Percentiles rank a stretch among this genome's conserved stretches.
Conservation (phyloP, 768 basidiomycete species). For the Macrocybe gigantea region DNA sequence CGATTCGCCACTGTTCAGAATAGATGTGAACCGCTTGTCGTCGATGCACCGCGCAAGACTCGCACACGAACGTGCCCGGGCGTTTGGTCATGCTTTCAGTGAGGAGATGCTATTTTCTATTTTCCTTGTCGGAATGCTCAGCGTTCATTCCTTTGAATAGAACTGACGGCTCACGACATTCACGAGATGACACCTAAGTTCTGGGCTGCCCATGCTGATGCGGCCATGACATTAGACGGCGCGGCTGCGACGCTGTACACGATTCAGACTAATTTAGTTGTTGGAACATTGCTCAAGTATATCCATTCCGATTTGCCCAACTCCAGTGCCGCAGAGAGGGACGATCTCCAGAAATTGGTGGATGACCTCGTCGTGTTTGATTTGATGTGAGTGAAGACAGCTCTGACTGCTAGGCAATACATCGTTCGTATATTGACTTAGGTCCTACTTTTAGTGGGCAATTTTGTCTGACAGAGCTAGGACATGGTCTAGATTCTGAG, state of each 20-base stretch:
- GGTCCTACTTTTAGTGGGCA: conserved; percentile 25
- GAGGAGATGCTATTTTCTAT: neutral
- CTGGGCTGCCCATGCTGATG: conserved; percentile 31
- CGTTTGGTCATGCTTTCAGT: neutral
- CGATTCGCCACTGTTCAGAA: too few species aligned
- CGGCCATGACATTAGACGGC: conserved; percentile 21
- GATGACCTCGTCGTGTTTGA: conserved; percentile 22
- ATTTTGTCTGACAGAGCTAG: conserved; percentile 39
- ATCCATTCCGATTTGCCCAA: too few species aligned
- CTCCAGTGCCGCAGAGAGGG: conserved; percentile 9
- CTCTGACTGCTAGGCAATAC: neutral
- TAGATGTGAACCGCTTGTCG: neutral
- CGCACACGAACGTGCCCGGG: neutral
- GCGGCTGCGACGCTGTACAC: conserved; percentile 25
- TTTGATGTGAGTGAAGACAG: conserved; percentile 15
- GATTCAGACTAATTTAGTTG: conserved; percentile 31
- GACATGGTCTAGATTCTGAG: conserved; percentile 38
- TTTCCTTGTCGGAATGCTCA: neutral
- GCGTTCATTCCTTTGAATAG: neutral
- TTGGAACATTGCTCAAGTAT: conserved; percentile 28
- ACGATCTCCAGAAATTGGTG: conserved; percentile 16
- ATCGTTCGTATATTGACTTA: too few species aligned
- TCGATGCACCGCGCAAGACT: neutral
- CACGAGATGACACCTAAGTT: conserved; percentile 23
- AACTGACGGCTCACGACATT: conserved; percentile 18